Percentiles rank a stretch among this genome's conserved stretches.
These are phyloP conservation scores for Phytophthora aleatoria DNA, from an alignment of 352 stramenopile species.

Conservation along the genomic window DNA sequence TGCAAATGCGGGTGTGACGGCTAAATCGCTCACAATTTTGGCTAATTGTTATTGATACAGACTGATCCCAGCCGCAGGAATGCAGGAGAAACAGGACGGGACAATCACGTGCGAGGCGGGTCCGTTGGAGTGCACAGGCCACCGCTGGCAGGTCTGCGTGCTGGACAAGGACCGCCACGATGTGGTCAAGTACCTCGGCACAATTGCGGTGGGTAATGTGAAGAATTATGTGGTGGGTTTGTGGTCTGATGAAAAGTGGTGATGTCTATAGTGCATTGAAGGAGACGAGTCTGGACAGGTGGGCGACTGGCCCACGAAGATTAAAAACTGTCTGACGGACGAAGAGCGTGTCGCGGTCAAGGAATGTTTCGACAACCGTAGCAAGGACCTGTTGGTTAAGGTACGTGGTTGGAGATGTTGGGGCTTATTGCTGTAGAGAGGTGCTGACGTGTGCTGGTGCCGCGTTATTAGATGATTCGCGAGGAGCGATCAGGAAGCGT, in stretches of 20 bases:
- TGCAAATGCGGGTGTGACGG: not conserved
- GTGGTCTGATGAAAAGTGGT: not conserved
- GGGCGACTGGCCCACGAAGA: constrained; percentile 75
- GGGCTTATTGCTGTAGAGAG: not conserved
- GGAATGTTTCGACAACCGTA: constrained; percentile 67
- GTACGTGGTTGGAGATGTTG: constrained; percentile 16
- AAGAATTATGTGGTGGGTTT: not conserved
- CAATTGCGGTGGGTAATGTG: constrained; percentile 57
- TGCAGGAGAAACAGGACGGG: constrained; percentile 61
- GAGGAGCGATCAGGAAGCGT: constrained; percentile 53
- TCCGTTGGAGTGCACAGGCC: constrained; percentile 71
- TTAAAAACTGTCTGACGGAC: constrained; percentile 71
- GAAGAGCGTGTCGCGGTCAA: constrained; percentile 58
- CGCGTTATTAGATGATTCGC: constrained; percentile 57
- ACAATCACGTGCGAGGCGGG: constrained; percentile 67
- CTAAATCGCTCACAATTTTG: constrained; percentile 6
- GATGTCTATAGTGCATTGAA: constrained; percentile 64
- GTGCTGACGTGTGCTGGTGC: constrained; percentile 4
- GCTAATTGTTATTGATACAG: constrained; percentile 29
- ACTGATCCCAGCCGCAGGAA: constrained; percentile 72
- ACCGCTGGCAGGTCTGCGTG: constrained; percentile 73
- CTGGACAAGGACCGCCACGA: constrained; percentile 77
- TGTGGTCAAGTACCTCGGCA: constrained; percentile 77
- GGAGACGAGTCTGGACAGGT: constrained; percentile 67
- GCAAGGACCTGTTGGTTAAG: constrained; percentile 54